Evolutionary conservation across 2,329 filamentous ascomycete genomes (phyloP).

Genomic region (Talaromyces piceae): DNA sequence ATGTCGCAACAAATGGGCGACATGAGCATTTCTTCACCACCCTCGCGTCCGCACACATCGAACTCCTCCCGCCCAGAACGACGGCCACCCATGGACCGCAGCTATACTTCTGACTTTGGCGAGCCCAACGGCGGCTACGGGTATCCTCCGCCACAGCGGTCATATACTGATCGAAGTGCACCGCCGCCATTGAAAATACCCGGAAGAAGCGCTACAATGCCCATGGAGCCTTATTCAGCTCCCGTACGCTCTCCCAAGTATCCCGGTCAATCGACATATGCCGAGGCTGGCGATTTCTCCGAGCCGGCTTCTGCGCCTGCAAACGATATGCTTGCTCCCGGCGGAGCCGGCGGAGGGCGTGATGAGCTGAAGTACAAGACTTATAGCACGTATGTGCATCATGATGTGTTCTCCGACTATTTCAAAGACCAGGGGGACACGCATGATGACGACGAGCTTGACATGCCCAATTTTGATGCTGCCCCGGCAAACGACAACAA

Average conservation of each 20-base stretch:
- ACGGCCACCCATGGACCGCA: constrained; percentile 15
- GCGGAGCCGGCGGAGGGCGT: neutral
- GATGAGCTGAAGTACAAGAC: constrained; percentile 12
- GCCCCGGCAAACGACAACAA: constrained; percentile 26
- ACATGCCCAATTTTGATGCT: constrained; percentile 59
- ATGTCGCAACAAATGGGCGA: constrained; percentile 34
- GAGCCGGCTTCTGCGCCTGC: constrained; percentile 7
- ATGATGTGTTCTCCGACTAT: constrained; percentile 44
- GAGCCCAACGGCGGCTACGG: constrained; percentile 5
- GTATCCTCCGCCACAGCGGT: constrained; percentile 16
- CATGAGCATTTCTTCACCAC: constrained; percentile 27
- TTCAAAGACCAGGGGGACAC: constrained; percentile 40
- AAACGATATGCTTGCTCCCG: constrained; percentile 6
- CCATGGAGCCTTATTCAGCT: constrained; percentile 15
- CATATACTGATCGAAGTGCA: constrained; percentile 21
- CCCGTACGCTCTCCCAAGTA: constrained; percentile 21
- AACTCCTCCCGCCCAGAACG: constrained; percentile 28
- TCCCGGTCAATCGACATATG: constrained; percentile 28
- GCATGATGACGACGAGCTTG: constrained; percentile 41
- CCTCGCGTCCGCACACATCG: constrained; percentile 33
- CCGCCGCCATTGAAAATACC: constrained; percentile 24
- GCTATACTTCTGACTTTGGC: neutral
- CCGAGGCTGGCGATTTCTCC: constrained; percentile 18
- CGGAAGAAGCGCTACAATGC: constrained; percentile 33
- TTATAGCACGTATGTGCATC: constrained; percentile 19